phyloP scores from a whole-genome alignment of 257 asterid genomes.

The Ajuga chamaepitys region DNA sequence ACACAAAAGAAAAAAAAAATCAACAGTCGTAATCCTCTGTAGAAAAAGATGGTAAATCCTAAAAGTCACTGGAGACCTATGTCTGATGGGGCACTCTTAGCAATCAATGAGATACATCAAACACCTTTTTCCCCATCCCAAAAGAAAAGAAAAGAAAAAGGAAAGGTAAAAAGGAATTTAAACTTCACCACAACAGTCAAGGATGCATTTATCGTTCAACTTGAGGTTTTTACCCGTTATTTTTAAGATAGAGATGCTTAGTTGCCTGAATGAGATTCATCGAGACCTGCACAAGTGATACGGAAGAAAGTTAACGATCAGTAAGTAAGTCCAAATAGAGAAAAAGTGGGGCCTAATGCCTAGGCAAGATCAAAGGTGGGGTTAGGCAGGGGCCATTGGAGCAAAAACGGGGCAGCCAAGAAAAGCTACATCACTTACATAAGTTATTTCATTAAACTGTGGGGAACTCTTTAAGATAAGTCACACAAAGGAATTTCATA shows the following conservation, averaged over 20 bases:
- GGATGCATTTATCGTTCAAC: slow-evolving; percentile 9
- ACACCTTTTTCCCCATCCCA: no score
- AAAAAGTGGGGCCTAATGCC: no score
- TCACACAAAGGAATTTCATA: neutral
- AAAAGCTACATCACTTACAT: neutral
- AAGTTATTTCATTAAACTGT: neutral
- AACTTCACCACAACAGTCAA: neutral
- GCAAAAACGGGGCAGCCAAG: no score
- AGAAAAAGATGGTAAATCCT: neutral
- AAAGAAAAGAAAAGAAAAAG: no score
- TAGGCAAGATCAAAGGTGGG: no score
- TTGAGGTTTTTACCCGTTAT: neutral
- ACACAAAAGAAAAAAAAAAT: neutral
- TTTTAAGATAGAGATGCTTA: neutral
- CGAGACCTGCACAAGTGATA: slow-evolving; percentile 20
- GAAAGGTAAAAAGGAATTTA: no score
- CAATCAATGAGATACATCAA: neutral
- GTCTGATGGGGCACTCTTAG: neutral
- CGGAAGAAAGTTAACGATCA: neutral
- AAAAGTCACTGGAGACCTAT: neutral
- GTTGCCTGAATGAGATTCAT: slow-evolving; percentile 13
- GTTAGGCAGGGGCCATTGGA: no score
- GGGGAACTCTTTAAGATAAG: neutral
- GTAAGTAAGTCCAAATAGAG: neutral
- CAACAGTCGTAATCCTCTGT: neutral